phyloP scores from a whole-genome alignment of 345 rosid species.

The Brassica carinata region DNA sequence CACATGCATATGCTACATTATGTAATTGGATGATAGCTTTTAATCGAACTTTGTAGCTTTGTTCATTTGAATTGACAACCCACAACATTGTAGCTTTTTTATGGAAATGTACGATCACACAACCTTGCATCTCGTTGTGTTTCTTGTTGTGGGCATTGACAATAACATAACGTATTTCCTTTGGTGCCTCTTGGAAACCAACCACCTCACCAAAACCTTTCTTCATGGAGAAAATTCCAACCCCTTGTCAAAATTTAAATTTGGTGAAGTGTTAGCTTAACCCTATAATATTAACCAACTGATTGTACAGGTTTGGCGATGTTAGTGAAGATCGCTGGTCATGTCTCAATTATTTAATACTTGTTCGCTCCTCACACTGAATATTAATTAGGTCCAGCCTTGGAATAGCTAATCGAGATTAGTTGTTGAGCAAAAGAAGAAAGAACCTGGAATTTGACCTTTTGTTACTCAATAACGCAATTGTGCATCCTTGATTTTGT shows the following conservation, averaged over 20 bases:
- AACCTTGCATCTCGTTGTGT: neutral
- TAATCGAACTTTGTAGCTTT: neutral
- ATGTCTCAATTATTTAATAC: neutral
- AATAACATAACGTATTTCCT: neutral
- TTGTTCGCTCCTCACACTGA: conserved; percentile 8
- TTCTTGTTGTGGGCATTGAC: neutral
- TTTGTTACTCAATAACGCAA: neutral
- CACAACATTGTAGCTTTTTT: neutral
- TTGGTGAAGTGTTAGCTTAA: neutral
- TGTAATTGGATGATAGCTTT: neutral
- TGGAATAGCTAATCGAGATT: conserved; percentile 1
- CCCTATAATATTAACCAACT: conserved; percentile 7
- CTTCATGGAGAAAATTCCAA: conserved; percentile 1
- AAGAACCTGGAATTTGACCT: neutral
- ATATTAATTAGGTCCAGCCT: neutral
- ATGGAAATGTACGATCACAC: neutral
- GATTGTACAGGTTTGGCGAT: neutral
- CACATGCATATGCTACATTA: neutral
- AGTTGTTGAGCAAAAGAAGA: neutral
- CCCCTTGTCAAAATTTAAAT: neutral
- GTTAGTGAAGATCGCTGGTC: conserved; percentile 1
- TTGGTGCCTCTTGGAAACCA: neutral
- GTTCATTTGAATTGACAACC: neutral
- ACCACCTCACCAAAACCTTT: neutral
- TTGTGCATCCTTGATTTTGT: conserved; percentile 12